A percentile compares a stretch with the other conserved stretches of the same genome.
Conservation (phyloP, 148 eudicot species). For the Gaultheria prostrata region DNA sequence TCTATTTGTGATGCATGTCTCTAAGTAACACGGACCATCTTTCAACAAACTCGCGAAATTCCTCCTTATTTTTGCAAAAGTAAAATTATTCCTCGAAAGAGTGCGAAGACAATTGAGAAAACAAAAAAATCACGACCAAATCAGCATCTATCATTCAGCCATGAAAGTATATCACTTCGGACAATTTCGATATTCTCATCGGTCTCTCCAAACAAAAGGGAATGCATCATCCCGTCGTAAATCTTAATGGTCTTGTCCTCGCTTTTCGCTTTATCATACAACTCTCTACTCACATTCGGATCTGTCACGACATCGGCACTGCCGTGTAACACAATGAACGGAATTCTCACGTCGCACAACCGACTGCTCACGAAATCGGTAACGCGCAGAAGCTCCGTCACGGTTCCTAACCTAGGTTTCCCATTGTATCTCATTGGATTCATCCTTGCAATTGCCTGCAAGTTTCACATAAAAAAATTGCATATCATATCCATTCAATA, state of each 20-base stretch:
- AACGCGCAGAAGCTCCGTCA: constrained; percentile 63
- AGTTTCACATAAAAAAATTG: neutral
- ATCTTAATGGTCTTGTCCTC: constrained; percentile 69
- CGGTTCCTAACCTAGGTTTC: constrained; percentile 90
- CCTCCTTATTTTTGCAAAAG: neutral
- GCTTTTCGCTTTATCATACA: constrained; percentile 68
- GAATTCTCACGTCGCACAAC: constrained; percentile 46
- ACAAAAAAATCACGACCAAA: neutral
- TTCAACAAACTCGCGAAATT: neutral
- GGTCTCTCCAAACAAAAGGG: constrained; percentile 88
- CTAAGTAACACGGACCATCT: neutral
- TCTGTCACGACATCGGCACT: constrained; percentile 82
- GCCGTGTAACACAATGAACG: constrained; percentile 80
- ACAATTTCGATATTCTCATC: constrained; percentile 85
- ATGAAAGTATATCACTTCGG: constrained; percentile 54
- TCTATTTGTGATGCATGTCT: neutral
- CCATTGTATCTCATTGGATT: constrained; percentile 79
- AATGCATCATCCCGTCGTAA: constrained; percentile 88
- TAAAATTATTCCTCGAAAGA: neutral
- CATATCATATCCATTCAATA: neutral
- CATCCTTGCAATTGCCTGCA: constrained; percentile 38
- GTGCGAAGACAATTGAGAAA: neutral
- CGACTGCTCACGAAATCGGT: constrained; percentile 56
- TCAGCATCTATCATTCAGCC: constrained; percentile 72
- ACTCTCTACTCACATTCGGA: constrained; percentile 69